Percentiles rank a stretch among this genome's conserved stretches.
Evolutionary conservation across 495 filamentous ascomycete genomes (phyloP).

Genomic region (Penicillium cosmopolitanum): DNA sequence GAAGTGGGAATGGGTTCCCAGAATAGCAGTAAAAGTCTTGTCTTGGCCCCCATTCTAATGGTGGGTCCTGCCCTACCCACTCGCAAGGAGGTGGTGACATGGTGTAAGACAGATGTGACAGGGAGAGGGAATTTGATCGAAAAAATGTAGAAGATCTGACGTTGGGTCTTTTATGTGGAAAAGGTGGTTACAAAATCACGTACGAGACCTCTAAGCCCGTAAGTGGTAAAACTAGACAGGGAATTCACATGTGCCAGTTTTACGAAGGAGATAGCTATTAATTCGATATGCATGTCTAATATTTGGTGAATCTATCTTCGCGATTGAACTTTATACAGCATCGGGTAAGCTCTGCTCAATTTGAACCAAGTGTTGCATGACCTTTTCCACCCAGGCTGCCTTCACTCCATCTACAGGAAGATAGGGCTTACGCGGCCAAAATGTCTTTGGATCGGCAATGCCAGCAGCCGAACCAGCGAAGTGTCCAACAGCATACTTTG

Average conservation of each 20-base stretch:
- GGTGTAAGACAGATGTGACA: too few species aligned
- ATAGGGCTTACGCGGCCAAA: conserved; percentile 32
- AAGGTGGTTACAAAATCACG: too few species aligned
- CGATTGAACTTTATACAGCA: conserved; percentile 10
- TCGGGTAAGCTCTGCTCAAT: conserved; percentile 29
- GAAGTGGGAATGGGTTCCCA: too few species aligned
- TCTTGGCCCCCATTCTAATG: too few species aligned
- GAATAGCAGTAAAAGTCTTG: too few species aligned
- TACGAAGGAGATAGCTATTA: neutral
- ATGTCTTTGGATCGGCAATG: conserved; percentile 21
- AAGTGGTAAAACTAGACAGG: too few species aligned
- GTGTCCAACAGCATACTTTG: conserved; percentile 60
- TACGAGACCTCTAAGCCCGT: too few species aligned
- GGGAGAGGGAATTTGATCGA: too few species aligned
- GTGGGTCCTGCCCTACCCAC: too few species aligned
- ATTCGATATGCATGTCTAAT: neutral
- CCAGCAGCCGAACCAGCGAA: conserved; percentile 30
- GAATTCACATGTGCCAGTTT: neutral
- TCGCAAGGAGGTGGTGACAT: too few species aligned
- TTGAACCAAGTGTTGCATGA: conserved; percentile 29
- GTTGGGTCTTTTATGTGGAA: too few species aligned
- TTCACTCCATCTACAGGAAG: conserved; percentile 24
- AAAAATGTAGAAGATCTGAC: too few species aligned
- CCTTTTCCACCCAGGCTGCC: conserved; percentile 29
- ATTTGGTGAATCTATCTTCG: neutral